These are phyloP conservation scores for Penicillium concentricum DNA, from an alignment of 2,329 filamentous ascomycete species.

Conservation along the genomic window DNA sequence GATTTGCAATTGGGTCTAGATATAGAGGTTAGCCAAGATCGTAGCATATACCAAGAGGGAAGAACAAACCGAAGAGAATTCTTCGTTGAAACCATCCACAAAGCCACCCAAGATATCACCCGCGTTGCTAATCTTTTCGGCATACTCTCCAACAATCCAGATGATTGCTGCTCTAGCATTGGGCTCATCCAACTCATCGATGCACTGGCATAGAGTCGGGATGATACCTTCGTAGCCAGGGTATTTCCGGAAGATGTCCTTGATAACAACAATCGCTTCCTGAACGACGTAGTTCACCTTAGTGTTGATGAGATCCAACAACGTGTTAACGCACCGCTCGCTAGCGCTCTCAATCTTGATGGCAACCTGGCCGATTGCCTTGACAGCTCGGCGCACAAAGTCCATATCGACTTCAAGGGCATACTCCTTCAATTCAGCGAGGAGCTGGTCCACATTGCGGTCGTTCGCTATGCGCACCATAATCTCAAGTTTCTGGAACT, in stretches of 20 bases:
- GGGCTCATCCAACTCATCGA: slow-evolving; percentile 94
- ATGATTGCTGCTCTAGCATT: slow-evolving; percentile 87
- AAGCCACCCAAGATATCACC: slow-evolving; percentile 89
- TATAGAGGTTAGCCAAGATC: slow-evolving; percentile 30
- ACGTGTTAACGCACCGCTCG: slow-evolving; percentile 90
- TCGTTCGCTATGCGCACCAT: slow-evolving; percentile 99
- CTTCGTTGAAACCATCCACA: slow-evolving; percentile 91
- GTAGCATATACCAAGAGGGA: neutral
- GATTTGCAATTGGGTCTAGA: slow-evolving; percentile 92
- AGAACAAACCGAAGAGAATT: slow-evolving; percentile 78
- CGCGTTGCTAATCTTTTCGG: slow-evolving; percentile 99
- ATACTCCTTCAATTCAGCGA: slow-evolving; percentile 95
- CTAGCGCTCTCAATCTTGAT: slow-evolving; percentile 97
- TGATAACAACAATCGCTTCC: slow-evolving; percentile 97
- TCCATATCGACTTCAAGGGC: slow-evolving; percentile 99
- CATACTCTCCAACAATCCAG: slow-evolving; percentile 99
- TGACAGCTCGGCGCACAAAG: slow-evolving; percentile 89
- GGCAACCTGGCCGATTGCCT: slow-evolving; percentile 94
- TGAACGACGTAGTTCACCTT: slow-evolving; percentile 99
- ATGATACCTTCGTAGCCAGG: slow-evolving; percentile 98
- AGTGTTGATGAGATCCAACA: slow-evolving; percentile 90
- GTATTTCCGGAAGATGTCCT: slow-evolving; percentile 96
- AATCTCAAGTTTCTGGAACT: slow-evolving; percentile 95
- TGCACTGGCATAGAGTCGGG: slow-evolving; percentile 90
- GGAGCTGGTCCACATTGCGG: slow-evolving; percentile 88